phyloP scores from a whole-genome alignment of 306 rosid species.

The Styphnolobium japonicum region DNA sequence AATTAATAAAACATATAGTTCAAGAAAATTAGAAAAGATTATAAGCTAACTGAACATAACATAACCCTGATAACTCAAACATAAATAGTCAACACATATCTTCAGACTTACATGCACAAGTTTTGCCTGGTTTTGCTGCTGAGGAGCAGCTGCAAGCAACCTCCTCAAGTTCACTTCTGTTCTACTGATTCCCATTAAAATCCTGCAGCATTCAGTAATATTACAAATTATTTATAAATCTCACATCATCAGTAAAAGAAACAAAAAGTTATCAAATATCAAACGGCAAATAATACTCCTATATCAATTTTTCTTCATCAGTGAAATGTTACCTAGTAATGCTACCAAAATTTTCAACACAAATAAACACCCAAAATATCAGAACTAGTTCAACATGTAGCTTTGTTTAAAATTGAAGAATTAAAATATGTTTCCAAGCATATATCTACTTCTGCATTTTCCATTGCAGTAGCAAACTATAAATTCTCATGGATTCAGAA shows the following conservation, averaged over 20 bases:
- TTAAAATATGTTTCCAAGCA: neutral
- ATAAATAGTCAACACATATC: neutral
- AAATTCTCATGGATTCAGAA: neutral
- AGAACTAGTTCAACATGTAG: neutral
- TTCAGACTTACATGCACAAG: constrained; percentile 70
- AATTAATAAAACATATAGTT: neutral
- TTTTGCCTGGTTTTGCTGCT: constrained; percentile 79
- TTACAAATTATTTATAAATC: neutral
- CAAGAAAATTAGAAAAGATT: neutral
- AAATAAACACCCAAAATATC: neutral
- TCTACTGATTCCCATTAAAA: constrained; percentile 70
- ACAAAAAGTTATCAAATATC: neutral
- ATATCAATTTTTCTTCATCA: neutral
- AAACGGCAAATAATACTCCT: neutral
- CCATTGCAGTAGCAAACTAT: neutral
- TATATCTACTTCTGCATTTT: neutral
- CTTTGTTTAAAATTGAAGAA: neutral
- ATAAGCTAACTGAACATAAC: neutral
- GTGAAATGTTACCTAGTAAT: neutral
- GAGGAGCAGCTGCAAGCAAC: constrained; percentile 84
- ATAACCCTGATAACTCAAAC: neutral
- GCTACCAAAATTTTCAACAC: neutral
- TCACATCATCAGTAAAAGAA: neutral
- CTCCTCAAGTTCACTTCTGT: constrained; percentile 86
- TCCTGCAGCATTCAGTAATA: constrained; percentile 27